Conservation (phyloP, 1,284 basidiomycete genomes). For the Melampsora abietis-canadensis region DNA sequence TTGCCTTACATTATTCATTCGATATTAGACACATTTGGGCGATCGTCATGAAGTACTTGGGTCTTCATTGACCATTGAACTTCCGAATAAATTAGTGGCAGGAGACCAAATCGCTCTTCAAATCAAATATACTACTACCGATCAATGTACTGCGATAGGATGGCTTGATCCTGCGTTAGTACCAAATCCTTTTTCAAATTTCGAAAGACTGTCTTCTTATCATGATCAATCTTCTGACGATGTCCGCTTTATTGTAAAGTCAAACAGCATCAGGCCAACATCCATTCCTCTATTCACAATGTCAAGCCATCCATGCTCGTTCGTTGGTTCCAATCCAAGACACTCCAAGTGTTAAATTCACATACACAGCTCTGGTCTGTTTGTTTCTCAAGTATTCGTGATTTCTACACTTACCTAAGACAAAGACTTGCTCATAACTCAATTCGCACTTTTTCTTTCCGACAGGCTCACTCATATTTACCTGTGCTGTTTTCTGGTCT, state of each 20-base stretch:
- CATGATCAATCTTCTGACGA: background rate
- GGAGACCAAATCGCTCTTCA: slow-evolving; percentile 61
- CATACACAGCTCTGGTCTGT: slow-evolving; percentile 69
- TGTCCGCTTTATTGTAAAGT: slow-evolving; percentile 53
- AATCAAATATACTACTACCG: slow-evolving; percentile 71
- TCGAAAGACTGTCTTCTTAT: background rate
- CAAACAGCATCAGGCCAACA: slow-evolving; percentile 84
- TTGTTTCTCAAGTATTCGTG: background rate
- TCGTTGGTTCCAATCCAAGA: slow-evolving; percentile 77
- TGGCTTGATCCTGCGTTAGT: slow-evolving; percentile 81
- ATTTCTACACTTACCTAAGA: background rate
- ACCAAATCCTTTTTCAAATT: background rate
- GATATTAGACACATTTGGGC: slow-evolving; percentile 26
- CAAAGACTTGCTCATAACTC: background rate
- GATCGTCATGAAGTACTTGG: slow-evolving; percentile 41
- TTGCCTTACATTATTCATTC: background rate
- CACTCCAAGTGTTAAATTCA: slow-evolving; percentile 56
- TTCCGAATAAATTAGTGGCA: slow-evolving; percentile 41
- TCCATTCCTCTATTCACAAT: slow-evolving; percentile 90
- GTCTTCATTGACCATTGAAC: slow-evolving; percentile 26
- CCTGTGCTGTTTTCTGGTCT: slow-evolving; percentile 80
- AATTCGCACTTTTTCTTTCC: background rate
- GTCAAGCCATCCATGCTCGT: slow-evolving; percentile 85
- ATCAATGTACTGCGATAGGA: slow-evolving; percentile 78
- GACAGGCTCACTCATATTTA: slow-evolving; percentile 61